Evolutionary conservation across 306 rosid species (phyloP).

Genomic region (Sesbania bispinosa): DNA sequence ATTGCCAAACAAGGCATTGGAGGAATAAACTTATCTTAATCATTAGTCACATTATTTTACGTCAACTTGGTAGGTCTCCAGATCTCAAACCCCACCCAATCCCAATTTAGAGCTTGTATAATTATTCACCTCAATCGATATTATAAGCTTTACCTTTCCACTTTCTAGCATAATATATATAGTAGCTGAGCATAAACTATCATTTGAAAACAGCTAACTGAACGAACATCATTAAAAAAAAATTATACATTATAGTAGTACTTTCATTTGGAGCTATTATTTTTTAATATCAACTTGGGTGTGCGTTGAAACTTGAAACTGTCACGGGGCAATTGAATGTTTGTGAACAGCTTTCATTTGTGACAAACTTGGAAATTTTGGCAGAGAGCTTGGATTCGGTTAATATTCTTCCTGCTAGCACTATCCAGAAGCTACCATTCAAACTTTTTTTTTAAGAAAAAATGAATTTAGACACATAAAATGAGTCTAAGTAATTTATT

Average conservation of each 20-base stretch:
- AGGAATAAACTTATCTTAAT: slow-evolving; percentile 16
- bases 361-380: slow-evolving; percentile 12
- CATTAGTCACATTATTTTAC: slow-evolving; percentile 19
- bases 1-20: slow-evolving; percentile 31
- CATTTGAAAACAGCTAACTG: not conserved
- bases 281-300: slow-evolving; percentile 6
- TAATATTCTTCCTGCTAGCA: not conserved
- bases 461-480: too few species aligned
- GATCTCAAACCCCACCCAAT: slow-evolving; percentile 35
- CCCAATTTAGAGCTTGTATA: slow-evolving; percentile 18
- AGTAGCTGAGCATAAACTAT: not conserved
- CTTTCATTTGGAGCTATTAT: slow-evolving; percentile 1
- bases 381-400: not conserved
- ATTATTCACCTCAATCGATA: slow-evolving; percentile 21
- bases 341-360: slow-evolving; percentile 19
- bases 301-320: slow-evolving; percentile 33
- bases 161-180: not conserved
- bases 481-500: too few species aligned
- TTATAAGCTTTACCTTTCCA: not conserved
- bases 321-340: slow-evolving; percentile 37
- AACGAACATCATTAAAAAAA: not conserved
- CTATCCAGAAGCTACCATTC: too few species aligned
- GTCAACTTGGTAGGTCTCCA: slow-evolving; percentile 35
- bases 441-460: too few species aligned
- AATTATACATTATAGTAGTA: not conserved